phyloP scores from a whole-genome alignment of 495 filamentous ascomycete species.

The Neurospora tetrasperma region DNA sequence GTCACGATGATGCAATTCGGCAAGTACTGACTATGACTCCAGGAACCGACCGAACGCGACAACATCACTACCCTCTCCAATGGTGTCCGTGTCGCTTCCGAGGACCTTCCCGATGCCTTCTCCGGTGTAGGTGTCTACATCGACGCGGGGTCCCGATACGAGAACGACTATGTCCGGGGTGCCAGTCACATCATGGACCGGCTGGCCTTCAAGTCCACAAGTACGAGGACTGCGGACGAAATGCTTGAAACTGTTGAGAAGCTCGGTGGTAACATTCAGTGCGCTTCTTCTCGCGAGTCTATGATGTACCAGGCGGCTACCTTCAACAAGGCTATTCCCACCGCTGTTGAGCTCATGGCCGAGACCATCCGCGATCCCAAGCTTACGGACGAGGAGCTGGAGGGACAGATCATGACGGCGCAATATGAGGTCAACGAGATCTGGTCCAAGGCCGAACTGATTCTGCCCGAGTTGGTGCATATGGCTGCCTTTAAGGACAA shows the following conservation, averaged over 20 bases:
- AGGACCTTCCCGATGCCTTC: conserved; percentile 91
- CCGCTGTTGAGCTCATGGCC: conserved; percentile 74
- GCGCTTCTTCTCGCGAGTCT: conserved; percentile 86
- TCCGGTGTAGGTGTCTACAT: conserved; percentile 93
- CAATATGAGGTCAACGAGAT: conserved; percentile 96
- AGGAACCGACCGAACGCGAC: conserved; percentile 88
- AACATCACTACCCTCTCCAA: conserved; percentile 83
- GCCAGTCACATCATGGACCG: conserved; percentile 96
- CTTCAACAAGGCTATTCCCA: conserved; percentile 87
- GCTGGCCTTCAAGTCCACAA: conserved; percentile 91
- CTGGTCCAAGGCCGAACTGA: conserved; percentile 94
- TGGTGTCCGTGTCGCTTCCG: conserved; percentile 88
- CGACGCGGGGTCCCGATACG: conserved; percentile 91
- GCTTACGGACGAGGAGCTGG: conserved; percentile 84
- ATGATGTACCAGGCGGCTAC: conserved; percentile 98
- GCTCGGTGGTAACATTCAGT: conserved; percentile 91
- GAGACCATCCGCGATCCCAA: conserved; percentile 87
- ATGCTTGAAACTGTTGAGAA: conserved; percentile 81
- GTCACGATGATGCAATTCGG: not conserved
- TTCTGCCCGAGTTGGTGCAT: conserved; percentile 89
- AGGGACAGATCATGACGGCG: conserved; percentile 77
- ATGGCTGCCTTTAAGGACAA: conserved; percentile 92
- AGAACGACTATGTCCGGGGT: conserved; percentile 73
- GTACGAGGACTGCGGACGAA: conserved; percentile 58
- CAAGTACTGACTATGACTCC: conserved; percentile 3